These are phyloP conservation scores for Silene conica DNA, from an alignment of 148 eudicot genomes.

Conservation along the genomic window DNA sequence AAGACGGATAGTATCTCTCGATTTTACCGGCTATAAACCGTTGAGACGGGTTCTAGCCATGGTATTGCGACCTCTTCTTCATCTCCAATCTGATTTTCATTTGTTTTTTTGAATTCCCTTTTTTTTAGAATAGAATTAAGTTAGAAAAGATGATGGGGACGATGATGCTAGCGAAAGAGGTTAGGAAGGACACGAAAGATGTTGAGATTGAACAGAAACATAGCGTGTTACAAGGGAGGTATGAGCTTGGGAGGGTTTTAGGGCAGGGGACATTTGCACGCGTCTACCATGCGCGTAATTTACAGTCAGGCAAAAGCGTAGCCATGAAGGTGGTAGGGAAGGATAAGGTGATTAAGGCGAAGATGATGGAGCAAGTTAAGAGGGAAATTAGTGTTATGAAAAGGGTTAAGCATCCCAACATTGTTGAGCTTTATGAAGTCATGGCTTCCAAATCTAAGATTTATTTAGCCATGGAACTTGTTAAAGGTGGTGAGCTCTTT, in stretches of 20 bases:
- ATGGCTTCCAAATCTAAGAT: conserved; percentile 67
- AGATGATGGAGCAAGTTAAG: conserved; percentile 77
- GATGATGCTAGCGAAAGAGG: conserved; percentile 23
- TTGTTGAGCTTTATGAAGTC: conserved; percentile 67
- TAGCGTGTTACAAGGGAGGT: conserved; percentile 55
- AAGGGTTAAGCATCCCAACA: conserved; percentile 62
- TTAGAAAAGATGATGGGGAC: background rate
- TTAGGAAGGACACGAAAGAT: conserved; percentile 28
- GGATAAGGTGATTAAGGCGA: conserved; percentile 60
- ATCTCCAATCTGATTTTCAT: background rate
- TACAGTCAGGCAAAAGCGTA: conserved; percentile 52
- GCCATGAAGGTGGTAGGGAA: conserved; percentile 78
- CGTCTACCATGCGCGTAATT: conserved; percentile 64
- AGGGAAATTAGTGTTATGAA: conserved; percentile 75
- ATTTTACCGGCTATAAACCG: background rate
- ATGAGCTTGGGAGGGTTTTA: conserved; percentile 59
- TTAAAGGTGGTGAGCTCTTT: conserved; percentile 71
- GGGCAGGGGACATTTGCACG: conserved; percentile 84
- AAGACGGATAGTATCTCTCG: conserved; percentile 53
- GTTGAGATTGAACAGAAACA: conserved; percentile 18
- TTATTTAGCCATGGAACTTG: conserved; percentile 68
- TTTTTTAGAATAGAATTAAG: background rate
- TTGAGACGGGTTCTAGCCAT: background rate
- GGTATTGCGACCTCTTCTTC: too few relatives aligned
- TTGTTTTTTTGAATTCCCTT: background rate